Base-by-base conservation (phyloP, 768 basidiomycete species). In the Tephrocybe sp. region DNA sequence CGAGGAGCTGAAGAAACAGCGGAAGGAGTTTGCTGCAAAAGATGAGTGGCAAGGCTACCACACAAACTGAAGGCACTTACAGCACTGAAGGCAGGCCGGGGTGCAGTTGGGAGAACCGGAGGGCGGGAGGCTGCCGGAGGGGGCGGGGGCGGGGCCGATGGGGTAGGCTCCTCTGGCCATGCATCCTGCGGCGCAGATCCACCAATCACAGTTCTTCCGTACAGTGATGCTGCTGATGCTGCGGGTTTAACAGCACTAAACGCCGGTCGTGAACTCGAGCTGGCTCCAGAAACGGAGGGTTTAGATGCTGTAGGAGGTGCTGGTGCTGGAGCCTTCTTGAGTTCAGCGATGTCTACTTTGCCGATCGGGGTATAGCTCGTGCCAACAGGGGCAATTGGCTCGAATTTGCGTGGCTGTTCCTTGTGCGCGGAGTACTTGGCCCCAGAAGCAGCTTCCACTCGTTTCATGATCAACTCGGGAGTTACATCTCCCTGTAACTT, bases 371-470 rank as follows among this genome's bases (percentile, higher is more conserved):
- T 83, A 65, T 91, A 91, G 57, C 64, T 82, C 0, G 86, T 83
- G 9, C 90, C 87, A 3, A 88, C 87, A 15, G 92, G 88, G 0
- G 86, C 79, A 56, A 94, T 93, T 4, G 88, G 87, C 55, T 91
- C 87, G 45, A 75, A 75, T 59, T 78, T 84, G 49, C 86, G 82
- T 0, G 86, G 64, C n/a, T 73, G 66, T 59, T 94, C 90, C 42
- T 86, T 84, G 59, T 94, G 92, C 1, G 82, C 75, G 3, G 89
- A 87, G 66, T 98, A 98, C 59, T 82, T 91, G 0, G 91, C 82
- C n/a, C 93, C 93, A 11, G 90, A 93, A 9, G 91, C 86, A 15
- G 86, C 84, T 71, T 86, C 85, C n/a, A 95, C 82, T 37, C 88
- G 82, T 50, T 83, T 82, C 83, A 91, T 90, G 67, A 97, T 91